Evolutionary conservation across 2,329 filamentous ascomycete genomes (phyloP).

Genomic region (Annulohypoxylon truncatum): DNA sequence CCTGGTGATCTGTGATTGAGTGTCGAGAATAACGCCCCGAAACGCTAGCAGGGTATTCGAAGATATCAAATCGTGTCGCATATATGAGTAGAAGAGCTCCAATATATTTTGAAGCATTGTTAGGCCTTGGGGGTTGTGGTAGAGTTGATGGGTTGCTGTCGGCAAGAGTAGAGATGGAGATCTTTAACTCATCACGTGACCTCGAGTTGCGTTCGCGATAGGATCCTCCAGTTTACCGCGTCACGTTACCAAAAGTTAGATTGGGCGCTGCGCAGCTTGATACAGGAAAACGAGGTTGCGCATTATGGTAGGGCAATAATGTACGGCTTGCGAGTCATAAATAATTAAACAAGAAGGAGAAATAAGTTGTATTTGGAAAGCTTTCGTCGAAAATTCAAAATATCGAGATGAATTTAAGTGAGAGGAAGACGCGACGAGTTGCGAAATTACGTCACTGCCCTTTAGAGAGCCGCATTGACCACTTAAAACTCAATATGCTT

Average conservation of each 20-base stretch:
- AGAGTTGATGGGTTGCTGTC: constrained; percentile 14
- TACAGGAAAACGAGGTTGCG: not conserved
- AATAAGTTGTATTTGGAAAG: not conserved
- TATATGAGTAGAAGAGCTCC: constrained; percentile 2
- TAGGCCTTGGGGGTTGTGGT: not conserved
- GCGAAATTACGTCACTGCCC: constrained; percentile 30
- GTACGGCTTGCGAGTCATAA: not conserved
- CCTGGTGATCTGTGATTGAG: constrained; percentile 25
- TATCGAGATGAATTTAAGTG: constrained; percentile 9
- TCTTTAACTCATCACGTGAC: constrained; percentile 42
- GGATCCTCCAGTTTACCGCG: constrained; percentile 32
- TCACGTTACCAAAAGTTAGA: constrained; percentile 11
- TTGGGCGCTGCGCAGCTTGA: not conserved
- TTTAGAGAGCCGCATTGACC: constrained; percentile 24
- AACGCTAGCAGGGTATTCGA: constrained; percentile 2
- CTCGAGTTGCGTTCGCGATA: constrained; percentile 45
- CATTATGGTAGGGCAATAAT: not conserved
- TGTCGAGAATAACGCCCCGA: not conserved
- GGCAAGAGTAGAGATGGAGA: constrained; percentile 7
- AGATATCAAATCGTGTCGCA: constrained; percentile 33
- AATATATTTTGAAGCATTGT: constrained; percentile 9
- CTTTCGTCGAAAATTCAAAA: constrained; percentile 11
- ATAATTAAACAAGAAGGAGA: not conserved
- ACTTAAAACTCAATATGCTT: constrained; percentile 8
- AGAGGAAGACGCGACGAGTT: constrained; percentile 33